Evolutionary conservation across 768 basidiomycete genomes (phyloP), one percentile per base, ranked within the genome.

Genomic region (Kwoniella shandongensis): DNA sequence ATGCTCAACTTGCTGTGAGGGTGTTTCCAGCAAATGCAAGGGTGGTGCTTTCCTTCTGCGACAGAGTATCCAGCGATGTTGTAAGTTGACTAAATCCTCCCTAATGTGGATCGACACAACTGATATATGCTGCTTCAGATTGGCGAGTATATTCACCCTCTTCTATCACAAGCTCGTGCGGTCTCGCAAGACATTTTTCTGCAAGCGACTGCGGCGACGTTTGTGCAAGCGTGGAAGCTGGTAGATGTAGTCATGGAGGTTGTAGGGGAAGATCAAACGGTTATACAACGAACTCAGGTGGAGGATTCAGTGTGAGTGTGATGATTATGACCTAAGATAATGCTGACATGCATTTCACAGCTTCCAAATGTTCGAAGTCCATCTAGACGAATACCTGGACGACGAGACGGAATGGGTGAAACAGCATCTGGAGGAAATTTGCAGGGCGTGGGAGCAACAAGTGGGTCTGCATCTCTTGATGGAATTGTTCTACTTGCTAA

Each of bases 381-480:
- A 93, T 74, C 96, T 98, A 90, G 93, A 96, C 71, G 93, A 97
- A 69, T 98, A 98, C 68, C 85, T 98, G 2, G 88, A 91, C 58
- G 91, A 97, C 70, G 94, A 99, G 74, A 82, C 87, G 4, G 93
- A 96, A 55, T 83, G 82, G 57, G 81, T 90, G 47, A 91, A 91
- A 67, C 81, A 81, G 4, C 79, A 81, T 0, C 84, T 96, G 53
- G 88, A 89, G 29, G 79, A 75, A 2, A 87, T 88, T 13, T 92
- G 88, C 72, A 83, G 83, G 56, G 80, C 79, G 1, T 97, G 92
- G 96, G 88, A 93, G 56, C 79, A 79, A 7, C 52, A 75, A 67
- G 54, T 62, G 61, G 48, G 66, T 57, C 29, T 22, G 38, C 47
- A 47, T 44, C 40, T 45, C 26, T 46, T 13, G 46, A 57, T 4